Percentiles rank a stretch among this genome's conserved stretches.
Conservation (phyloP, 2,329 filamentous ascomycete genomes). For the Colletotrichum spaethianum region DNA sequence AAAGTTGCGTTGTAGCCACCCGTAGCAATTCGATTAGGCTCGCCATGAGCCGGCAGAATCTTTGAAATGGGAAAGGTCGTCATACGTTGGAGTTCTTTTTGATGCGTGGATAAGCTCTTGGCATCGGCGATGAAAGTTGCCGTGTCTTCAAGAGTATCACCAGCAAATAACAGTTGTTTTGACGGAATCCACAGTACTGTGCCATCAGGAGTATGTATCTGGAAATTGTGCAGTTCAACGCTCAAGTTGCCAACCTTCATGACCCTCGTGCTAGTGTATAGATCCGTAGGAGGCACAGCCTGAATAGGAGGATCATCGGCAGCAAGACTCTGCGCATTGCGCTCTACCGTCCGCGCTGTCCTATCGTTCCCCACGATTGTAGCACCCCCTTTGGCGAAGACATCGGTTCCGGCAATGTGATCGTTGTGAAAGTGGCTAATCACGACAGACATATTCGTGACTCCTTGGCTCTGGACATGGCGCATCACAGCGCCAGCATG, state of each 20-base stretch:
- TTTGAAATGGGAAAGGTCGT: conserved; percentile 25
- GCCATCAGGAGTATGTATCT: conserved; percentile 34
- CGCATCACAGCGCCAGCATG: conserved; percentile 41
- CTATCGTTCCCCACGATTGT: conserved; percentile 30
- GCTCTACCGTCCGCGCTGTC: conserved; percentile 20
- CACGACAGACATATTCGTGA: conserved; percentile 33
- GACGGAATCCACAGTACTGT: conserved; percentile 36
- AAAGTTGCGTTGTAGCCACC: conserved; percentile 39
- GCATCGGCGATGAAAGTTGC: conserved; percentile 37
- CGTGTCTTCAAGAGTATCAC: conserved; percentile 37
- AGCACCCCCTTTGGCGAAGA: conserved; percentile 34
- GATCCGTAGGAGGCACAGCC: conserved; percentile 29
- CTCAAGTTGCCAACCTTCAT: conserved; percentile 32
- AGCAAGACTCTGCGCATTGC: conserved; percentile 26
- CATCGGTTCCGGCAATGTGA: conserved; percentile 33
- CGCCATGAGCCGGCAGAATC: conserved; percentile 36
- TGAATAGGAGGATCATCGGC: conserved; percentile 32
- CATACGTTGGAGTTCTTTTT: conserved; percentile 35
- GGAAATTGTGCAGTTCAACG: conserved; percentile 37
- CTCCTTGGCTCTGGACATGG: conserved; percentile 34
- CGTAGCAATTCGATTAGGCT: conserved; percentile 24
- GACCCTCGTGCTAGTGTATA: conserved; percentile 19
- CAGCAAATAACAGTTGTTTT: conserved; percentile 34
- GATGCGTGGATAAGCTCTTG: conserved; percentile 19
- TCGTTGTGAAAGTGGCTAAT: conserved; percentile 40